Conservation (phyloP, 495 filamentous ascomycete genomes). For the Apiosordaria backusii region DNA sequence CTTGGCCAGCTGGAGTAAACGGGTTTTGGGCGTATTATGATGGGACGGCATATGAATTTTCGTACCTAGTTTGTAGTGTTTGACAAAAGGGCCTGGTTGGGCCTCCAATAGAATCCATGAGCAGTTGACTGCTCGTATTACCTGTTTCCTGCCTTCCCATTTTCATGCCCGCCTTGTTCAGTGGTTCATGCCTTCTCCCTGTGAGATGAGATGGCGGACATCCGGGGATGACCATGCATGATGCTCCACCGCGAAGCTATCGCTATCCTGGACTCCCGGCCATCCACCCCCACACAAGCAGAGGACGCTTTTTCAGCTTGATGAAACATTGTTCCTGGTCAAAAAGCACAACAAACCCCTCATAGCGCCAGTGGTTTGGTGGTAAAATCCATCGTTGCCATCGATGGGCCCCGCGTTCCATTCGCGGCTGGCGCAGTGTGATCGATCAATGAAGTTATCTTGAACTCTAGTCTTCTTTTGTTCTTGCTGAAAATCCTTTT, state of each 20-base stretch:
- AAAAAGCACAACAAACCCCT: not conserved
- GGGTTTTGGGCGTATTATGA: not conserved
- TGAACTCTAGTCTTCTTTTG: not conserved
- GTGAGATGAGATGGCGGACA: too few species aligned
- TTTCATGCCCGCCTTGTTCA: too few species aligned
- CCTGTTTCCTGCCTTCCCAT: not conserved
- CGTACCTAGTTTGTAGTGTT: not conserved
- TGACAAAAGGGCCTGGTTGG: not conserved
- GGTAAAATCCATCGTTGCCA: conserved; percentile 54
- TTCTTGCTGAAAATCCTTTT: too few species aligned
- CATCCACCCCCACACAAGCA: not conserved
- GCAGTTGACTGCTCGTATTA: not conserved
- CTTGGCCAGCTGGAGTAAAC: conserved; percentile 28
- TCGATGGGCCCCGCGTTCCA: conserved; percentile 53
- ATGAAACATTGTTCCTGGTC: not conserved
- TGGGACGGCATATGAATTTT: not conserved
- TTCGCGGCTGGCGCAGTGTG: conserved; percentile 43
- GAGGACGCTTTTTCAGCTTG: not conserved
- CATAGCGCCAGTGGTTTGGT: conserved; percentile 44
- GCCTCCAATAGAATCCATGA: conserved; percentile 14
- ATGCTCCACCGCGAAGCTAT: not conserved
- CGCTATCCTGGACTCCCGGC: not conserved
- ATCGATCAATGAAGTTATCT: too few species aligned
- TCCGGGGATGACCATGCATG: not conserved
- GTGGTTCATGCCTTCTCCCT: too few species aligned